Base-by-base conservation (phyloP, 179 eudicot species). In the Heliamphora pulchella region DNA sequence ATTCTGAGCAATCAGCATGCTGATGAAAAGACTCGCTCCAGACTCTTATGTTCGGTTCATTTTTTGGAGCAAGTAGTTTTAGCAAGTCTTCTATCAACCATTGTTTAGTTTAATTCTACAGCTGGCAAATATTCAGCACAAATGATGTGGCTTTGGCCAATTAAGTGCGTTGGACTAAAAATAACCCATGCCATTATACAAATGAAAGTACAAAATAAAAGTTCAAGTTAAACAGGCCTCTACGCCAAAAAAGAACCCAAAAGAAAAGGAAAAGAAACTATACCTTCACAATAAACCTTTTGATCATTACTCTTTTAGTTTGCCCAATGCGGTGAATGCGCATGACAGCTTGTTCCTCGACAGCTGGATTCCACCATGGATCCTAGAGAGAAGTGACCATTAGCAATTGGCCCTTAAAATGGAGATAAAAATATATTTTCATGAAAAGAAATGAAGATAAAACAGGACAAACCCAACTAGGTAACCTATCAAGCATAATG, bases 341-440 rank as follows among this genome's bases (percentile, higher is more conserved):
- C 99, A 96, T 96, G 71, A 96, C 99, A 70, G 99, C 98, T 89
- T 96, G 99, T 80, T 96, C 99, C 89, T 96, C 99, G 2, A 96
- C 99, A 74, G 99, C 99, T 31, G 99, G 98, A 86, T 96, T 96
- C 99, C 99, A 96, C 99, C 98, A 96, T n/a, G 99, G 99, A 89
- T 96, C 99, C 99, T 96, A 83, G 69, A 82, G 6, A 57, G 65
- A 73, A 57, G 76, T 75, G 55, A 68, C 54, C 51, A 80, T 65
- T 58, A 43, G n/a, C 50, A 43, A 47, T 66, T 39, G 20, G 62
- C n/a, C 62, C 79, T 55, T 31, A 13, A 44, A 11, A 11, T 14
- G 18, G 6, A 22, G n/a, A 62, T 11, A 22, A 3, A 8, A 46
- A n/a, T 11, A 46, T 14, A 64, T 18, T 17, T 7, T 55, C 79